These are phyloP conservation scores for Hordeum marinum DNA, from an alignment of 176 grass and related monocot species.

Conservation along the genomic window DNA sequence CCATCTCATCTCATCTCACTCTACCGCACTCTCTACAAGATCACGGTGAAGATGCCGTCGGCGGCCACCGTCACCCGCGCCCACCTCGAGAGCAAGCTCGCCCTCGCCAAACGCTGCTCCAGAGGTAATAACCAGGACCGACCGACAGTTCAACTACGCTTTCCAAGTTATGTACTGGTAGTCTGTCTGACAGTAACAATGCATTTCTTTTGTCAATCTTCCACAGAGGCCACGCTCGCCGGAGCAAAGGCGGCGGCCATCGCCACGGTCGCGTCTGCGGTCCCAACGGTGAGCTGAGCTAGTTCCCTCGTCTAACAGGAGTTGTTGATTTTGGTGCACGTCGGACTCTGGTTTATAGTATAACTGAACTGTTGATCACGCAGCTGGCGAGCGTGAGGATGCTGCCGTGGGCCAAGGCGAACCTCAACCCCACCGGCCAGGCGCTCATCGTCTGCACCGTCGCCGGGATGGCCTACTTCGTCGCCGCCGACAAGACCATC, in stretches of 20 bases:
- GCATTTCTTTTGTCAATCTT: background rate
- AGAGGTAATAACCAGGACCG: conserved; percentile 13
- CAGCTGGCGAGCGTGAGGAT: conserved; percentile 70
- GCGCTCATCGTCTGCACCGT: conserved; percentile 58
- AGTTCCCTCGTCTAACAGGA: too few relatives aligned
- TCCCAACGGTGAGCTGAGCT: conserved; percentile 51
- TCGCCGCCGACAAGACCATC: conserved; percentile 61
- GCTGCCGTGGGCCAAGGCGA: conserved; percentile 61
- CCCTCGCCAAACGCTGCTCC: conserved; percentile 65
- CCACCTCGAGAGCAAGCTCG: conserved; percentile 53
- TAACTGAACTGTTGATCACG: too few relatives aligned
- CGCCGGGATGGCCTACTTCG: conserved; percentile 70
- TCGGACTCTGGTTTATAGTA: too few relatives aligned
- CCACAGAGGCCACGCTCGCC: conserved; percentile 53
- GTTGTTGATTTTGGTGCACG: too few relatives aligned
- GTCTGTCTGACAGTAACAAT: background rate
- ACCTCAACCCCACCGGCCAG: conserved; percentile 69
- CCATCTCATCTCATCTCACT: background rate
- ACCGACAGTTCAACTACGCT: too few relatives aligned
- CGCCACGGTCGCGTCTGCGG: conserved; percentile 43
- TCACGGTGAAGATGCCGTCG: background rate
- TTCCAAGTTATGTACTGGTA: background rate
- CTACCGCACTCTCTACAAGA: background rate
- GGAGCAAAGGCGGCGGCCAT: conserved; percentile 52
- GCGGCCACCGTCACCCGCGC: conserved; percentile 39